Evolutionary conservation across 2,329 filamentous ascomycete species (phyloP), one percentile per base, ranked within the genome.

Genomic region (Pseudocercospora musae): DNA sequence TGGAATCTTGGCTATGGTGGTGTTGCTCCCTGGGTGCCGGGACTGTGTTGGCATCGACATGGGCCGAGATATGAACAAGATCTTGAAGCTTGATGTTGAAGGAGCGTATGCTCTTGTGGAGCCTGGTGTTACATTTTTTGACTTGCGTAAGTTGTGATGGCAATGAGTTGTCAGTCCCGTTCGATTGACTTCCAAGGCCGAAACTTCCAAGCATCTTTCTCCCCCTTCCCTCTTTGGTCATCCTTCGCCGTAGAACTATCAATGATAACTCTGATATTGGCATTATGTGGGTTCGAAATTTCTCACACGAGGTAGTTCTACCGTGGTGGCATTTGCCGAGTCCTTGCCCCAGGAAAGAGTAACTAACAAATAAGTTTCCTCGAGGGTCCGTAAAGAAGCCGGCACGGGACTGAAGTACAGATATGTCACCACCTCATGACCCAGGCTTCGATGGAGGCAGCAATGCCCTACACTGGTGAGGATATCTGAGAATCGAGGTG

Each of bases 1-100:
- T 73, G 80, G 40, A 83, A 83, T 59, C 74, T 83, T 1, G 84
- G 82, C 15, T 85, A 85, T 60, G 83, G 83, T 25, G 83, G 82
- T n/a, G 80, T 81, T 13, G 82, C 82, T 0, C 82, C 82, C 0
- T 74, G 83, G 33, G 80, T 85, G 0, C 79, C 78, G 0, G 83
- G 83, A 4, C 78, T 25, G 78, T n/a, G 73, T 85, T 0, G 78
- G 79, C 2, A 59, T 85, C 20, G 81, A 85, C 63, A 74, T 85
- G n/a, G 83, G 82, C 3, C 78, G 72, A 42, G 76, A 81, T 44
- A 84, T 86, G 83, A 80, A 82, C 68, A 78, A 77, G 66, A 77
- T 86, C 8, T 68, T 86, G 8, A 76, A 83, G 40, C 78, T 86
- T 13, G 79, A 83, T 67, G 77, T 75, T 0, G 79, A 82, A 15